Percentiles rank a stretch among this genome's conserved stretches.
Conservation (phyloP, 768 basidiomycete genomes). For the Phylloporus arenicola region DNA sequence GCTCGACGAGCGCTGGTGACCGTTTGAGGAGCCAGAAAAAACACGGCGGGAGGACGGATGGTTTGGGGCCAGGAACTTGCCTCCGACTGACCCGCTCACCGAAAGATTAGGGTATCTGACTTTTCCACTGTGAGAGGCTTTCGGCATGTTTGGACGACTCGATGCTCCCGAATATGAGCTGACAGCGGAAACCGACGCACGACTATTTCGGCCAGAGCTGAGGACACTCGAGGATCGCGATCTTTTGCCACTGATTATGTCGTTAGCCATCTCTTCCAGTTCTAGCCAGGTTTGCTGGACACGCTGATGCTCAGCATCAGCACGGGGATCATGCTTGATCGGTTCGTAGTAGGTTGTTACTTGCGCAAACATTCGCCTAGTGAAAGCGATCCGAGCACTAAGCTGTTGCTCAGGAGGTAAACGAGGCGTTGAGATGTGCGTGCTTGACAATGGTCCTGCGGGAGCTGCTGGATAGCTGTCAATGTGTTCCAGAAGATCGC, state of each 20-base stretch:
- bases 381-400: constrained; percentile 57
- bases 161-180: constrained; percentile 20
- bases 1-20: constrained; percentile 50
- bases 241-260: constrained; percentile 53
- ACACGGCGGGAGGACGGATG: constrained; percentile 42
- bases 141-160: constrained; percentile 11
- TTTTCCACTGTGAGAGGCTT: constrained; percentile 21
- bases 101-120: constrained; percentile 28
- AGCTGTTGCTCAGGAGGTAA: constrained; percentile 65
- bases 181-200: constrained; percentile 44
- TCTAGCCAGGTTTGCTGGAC: constrained; percentile 77
- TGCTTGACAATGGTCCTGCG: constrained; percentile 45
- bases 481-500: constrained; percentile 79
- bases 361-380: constrained; percentile 44
- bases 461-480: constrained; percentile 75
- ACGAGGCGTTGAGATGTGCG: constrained; percentile 37
- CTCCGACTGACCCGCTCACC: constrained; percentile 30
- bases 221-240: constrained; percentile 62
- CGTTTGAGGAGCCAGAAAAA: constrained; percentile 43
- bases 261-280: constrained; percentile 74
- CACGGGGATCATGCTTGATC: constrained; percentile 57
- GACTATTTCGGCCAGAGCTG: constrained; percentile 60
- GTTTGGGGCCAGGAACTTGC: constrained; percentile 43
- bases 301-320: constrained; percentile 54
- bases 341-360: constrained; percentile 38